Evolutionary conservation across 2,329 filamentous ascomycete genomes (phyloP), one percentile per base, ranked within the genome.

Genomic region (Scytalidium sp.): DNA sequence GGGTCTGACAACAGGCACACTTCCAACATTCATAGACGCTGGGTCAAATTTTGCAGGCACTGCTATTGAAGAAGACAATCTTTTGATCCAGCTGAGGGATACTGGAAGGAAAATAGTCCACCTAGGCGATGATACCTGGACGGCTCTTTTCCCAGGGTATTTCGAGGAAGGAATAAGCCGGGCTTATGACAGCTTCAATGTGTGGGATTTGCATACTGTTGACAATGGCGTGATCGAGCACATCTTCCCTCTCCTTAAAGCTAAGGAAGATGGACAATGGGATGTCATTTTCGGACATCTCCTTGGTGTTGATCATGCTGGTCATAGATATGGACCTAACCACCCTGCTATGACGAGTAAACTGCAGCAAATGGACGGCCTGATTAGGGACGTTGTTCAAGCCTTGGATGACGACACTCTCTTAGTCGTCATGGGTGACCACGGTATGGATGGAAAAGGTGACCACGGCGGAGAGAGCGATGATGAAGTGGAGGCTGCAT

Each of bases 401-500:
- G 74, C 74, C 3, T 74, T 99, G 17, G 93, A 96, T 60, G 87
- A 97, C 47, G 75, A 90, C 49, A 99, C 94, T 0, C 74, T 99
- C 19, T 74, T 99, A 29, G 84, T 99, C 19, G 88, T 99, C 13
- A 96, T 99, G 90, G 94, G 94, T n/a, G 94, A 99, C 66, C 94
- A 99, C 64, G 94, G 94, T 10, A 99, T 99, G 94, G 94, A 99
- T 67, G 76, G 81, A 53, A 97, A 99, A 72, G 94, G 94, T 17
- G 94, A 99, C 58, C 94, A 99, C 64, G 94, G 94, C n/a, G 94
- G 94, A 48, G 94, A 99, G 73, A 97, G 93, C 25, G 90, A 97
- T 59, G 91, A 97, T 56, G 94, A 99, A 67, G 83, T 99, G 6
- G 85, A 99, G 68, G 91, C 94, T 49, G 91, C 94, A 2, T 70